These are phyloP conservation scores for Elaeis guineensis DNA, from an alignment of 176 grass and related monocot species.

Conservation along the genomic window DNA sequence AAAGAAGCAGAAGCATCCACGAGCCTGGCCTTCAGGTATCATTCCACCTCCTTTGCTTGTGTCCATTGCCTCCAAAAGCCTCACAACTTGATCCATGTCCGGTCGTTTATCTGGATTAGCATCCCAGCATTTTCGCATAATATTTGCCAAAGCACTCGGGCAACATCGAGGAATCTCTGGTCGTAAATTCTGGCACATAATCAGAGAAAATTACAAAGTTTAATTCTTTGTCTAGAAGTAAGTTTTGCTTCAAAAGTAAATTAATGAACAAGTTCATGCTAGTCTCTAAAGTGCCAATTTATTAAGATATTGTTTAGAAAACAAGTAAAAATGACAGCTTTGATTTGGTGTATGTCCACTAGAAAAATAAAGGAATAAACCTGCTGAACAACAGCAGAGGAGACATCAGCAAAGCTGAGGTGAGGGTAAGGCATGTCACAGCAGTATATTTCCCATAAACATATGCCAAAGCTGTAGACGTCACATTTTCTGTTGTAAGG, in stretches of 20 bases:
- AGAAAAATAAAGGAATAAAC: conserved; percentile 6
- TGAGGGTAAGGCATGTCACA: conserved; percentile 75
- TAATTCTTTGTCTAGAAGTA: too few species aligned
- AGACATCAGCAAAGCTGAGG: conserved; percentile 55
- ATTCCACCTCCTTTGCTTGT: conserved; percentile 40
- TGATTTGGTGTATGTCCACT: too few species aligned
- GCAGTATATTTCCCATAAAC: conserved; percentile 90
- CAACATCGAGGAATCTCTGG: conserved; percentile 73
- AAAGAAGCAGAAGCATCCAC: conserved; percentile 39
- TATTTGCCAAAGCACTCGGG: conserved; percentile 41
- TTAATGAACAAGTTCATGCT: too few species aligned
- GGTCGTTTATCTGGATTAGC: conserved; percentile 54
- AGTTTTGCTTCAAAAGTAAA: too few species aligned
- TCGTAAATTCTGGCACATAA: conserved; percentile 39
- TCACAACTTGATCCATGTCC: conserved; percentile 82
- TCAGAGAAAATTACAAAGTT: background rate
- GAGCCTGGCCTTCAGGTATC: conserved; percentile 24
- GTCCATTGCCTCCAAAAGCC: conserved; percentile 59
- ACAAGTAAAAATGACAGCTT: too few species aligned
- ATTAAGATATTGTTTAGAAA: too few species aligned
- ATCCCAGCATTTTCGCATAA: conserved; percentile 78
- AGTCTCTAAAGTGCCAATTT: too few species aligned
- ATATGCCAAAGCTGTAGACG: conserved; percentile 84
- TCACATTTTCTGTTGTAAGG: conserved; percentile 83
- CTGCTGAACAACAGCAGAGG: conserved; percentile 64